Evolutionary conservation across 768 basidiomycete species (phyloP).

Genomic region (Imleria badia): DNA sequence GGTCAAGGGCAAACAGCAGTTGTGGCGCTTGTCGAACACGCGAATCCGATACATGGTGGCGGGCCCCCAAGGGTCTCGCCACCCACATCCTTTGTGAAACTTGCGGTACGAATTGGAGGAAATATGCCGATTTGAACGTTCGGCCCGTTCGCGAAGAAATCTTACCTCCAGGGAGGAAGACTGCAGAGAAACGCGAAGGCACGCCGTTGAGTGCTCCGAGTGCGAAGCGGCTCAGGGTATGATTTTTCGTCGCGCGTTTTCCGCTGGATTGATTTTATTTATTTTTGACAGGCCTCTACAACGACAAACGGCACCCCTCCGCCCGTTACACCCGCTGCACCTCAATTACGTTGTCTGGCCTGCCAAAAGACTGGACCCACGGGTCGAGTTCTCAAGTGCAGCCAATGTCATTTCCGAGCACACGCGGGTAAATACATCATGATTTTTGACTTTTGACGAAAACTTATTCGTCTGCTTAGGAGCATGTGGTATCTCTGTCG

Average conservation of each 20-base stretch:
- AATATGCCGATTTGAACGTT: constrained; percentile 87
- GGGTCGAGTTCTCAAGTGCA: constrained; percentile 80
- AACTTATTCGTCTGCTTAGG: constrained; percentile 37
- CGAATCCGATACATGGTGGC: constrained; percentile 85
- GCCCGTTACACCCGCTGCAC: constrained; percentile 48
- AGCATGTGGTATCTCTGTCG: constrained; percentile 66
- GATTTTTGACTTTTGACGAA: neutral
- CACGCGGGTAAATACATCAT: constrained; percentile 61
- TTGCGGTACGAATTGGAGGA: constrained; percentile 88
- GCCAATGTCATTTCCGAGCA: constrained; percentile 71
- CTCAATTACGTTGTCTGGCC: constrained; percentile 70
- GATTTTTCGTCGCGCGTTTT: constrained; percentile 1
- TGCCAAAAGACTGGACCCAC: constrained; percentile 75
- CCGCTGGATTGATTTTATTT: neutral
- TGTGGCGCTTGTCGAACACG: constrained; percentile 87
- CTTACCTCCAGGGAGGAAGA: constrained; percentile 42
- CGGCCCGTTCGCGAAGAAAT: constrained; percentile 70
- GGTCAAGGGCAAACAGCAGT: constrained; percentile 49
- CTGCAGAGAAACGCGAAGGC: constrained; percentile 59
- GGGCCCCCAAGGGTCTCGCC: constrained; percentile 82
- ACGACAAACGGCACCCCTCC: constrained; percentile 60
- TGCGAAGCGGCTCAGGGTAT: constrained; percentile 67
- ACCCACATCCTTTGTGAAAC: constrained; percentile 79
- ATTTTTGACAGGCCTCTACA: constrained; percentile 29
- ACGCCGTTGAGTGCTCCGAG: constrained; percentile 48